Evolutionary conservation across 139 green algal species (phyloP), one percentile per base, ranked within the genome.

Genomic region (Coccomyxa sp.): DNA sequence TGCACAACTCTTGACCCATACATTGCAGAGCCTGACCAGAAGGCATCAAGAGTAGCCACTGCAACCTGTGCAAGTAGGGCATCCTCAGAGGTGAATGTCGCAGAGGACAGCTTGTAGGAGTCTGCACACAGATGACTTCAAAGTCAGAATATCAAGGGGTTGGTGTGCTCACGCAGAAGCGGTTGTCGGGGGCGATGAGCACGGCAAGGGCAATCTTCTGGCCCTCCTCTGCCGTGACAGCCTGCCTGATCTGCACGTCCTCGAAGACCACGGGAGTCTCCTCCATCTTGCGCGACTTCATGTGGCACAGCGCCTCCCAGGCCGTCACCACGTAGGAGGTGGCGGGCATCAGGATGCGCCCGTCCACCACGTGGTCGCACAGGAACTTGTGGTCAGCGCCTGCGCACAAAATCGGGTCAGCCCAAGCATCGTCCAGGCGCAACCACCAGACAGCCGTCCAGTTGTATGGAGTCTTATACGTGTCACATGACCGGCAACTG

Each of bases 251-350:
- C 38, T 68, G 18, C 38, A 76, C 39, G 18, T 76, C 71, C 71
- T 44, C 24, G 8, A 76, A 76, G 6, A 16, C 39, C 7, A 58
- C 71, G 16, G 38, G 38, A 1, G 40, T 22, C 38, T 76, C 38
- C 22, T 34, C 27, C n/a, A 76, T 76, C 38, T 33, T 18, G 31
- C 40, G 39, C 5, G 33, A 35, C 22, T 64, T 38, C 38, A 37
- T 37, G 71, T 24, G 10, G 39, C 31, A 35, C 39, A 55, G 71
- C 2, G 38, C 71, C 39, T 76, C 71, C 71, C 71, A 76, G 38
- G 71, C 71, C 3, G 71, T 76, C 38, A 76, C 71, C 71, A 76
- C n/a, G 29, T 44, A 76, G 22, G 22, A 68, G 71, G 71, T 38
- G n/a, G 35, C 39, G 7, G 71, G 71, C n/a, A 76, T 55, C 18